Percentiles rank a stretch among this genome's conserved stretches.
phyloP scores from a whole-genome alignment of 2,329 filamentous ascomycete genomes.

The Ceratocystis ficicola region DNA sequence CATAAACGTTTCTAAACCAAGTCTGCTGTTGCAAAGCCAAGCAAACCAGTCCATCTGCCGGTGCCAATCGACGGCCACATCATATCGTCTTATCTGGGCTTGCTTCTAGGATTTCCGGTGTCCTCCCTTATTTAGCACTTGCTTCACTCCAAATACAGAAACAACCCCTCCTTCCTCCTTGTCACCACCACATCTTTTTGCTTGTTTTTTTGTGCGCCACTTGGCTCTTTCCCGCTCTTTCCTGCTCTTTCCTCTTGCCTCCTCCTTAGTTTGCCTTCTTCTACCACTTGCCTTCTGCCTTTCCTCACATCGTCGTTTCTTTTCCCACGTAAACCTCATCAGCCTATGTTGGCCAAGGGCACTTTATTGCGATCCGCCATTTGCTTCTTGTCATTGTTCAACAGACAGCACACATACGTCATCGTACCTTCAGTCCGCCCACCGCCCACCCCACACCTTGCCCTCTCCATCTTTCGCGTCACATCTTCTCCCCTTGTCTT shows the following conservation, averaged over 20 bases:
- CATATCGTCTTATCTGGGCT: slow-evolving; percentile 5
- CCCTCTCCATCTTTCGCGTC: background rate
- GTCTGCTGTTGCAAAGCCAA: background rate
- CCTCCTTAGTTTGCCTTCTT: background rate
- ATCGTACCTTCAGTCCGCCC: background rate
- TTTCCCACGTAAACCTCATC: background rate
- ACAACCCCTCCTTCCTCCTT: slow-evolving; percentile 4
- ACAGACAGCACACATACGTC: slow-evolving; percentile 1
- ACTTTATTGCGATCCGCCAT: slow-evolving; percentile 2
- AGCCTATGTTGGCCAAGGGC: background rate
- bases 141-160: slow-evolving; percentile 5
- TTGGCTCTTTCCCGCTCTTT: slow-evolving; percentile 7
- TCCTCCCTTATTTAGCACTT: slow-evolving; percentile 2
- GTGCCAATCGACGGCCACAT: background rate
- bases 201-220: slow-evolving; percentile 7
- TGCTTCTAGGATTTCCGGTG: background rate
- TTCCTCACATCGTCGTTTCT: background rate
- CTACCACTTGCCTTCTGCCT: background rate
- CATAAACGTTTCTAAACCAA: background rate
- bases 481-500: background rate
- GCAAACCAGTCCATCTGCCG: background rate
- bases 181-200: background rate
- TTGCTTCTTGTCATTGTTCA: slow-evolving; percentile 8
- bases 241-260: slow-evolving; percentile 12
- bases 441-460: background rate